A percentile compares a stretch with the other conserved stretches of the same genome.
phyloP scores from a whole-genome alignment of 176 grass and related monocot genomes.

The Oryza coarctata region DNA sequence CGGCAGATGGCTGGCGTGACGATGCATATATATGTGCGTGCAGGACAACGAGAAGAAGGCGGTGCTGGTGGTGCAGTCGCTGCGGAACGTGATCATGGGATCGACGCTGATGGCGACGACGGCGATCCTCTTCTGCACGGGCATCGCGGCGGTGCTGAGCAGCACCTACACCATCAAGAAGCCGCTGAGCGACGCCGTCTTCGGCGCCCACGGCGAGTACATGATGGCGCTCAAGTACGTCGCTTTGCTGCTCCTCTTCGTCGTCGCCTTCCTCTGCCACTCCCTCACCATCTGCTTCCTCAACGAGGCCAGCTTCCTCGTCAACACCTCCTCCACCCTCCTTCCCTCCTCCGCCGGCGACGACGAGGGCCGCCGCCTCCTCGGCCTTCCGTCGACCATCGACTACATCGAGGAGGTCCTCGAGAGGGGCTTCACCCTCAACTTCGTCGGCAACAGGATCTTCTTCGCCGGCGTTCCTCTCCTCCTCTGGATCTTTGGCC shows the following conservation, averaged over 20 bases:
- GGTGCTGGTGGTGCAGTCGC: conserved; percentile 81
- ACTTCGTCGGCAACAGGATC: conserved; percentile 72
- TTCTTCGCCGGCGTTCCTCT: conserved; percentile 81
- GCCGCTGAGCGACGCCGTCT: conserved; percentile 72
- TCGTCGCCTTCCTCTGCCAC: conserved; percentile 93
- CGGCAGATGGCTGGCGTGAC: too few species aligned
- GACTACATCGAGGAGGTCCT: conserved; percentile 56
- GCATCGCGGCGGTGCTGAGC: conserved; percentile 89
- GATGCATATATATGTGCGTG: not conserved
- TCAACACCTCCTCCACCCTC: conserved; percentile 48
- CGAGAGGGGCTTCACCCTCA: conserved; percentile 64
- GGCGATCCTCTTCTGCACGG: conserved; percentile 86
- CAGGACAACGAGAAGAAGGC: conserved; percentile 88
- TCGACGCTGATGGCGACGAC: conserved; percentile 92
- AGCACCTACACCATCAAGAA: conserved; percentile 89
- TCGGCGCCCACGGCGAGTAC: conserved; percentile 94
- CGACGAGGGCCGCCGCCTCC: not conserved
- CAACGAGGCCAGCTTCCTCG: conserved; percentile 88
- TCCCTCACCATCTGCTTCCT: conserved; percentile 82
- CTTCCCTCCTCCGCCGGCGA: not conserved
- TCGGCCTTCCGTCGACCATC: conserved; percentile 12
- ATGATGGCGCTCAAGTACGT: conserved; percentile 97
- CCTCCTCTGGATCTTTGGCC: conserved; percentile 92
- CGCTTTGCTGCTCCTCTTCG: conserved; percentile 66
- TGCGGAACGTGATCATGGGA: conserved; percentile 94